phyloP scores from a whole-genome alignment of 1,284 basidiomycete genomes.

The Puccinia novopanici region DNA sequence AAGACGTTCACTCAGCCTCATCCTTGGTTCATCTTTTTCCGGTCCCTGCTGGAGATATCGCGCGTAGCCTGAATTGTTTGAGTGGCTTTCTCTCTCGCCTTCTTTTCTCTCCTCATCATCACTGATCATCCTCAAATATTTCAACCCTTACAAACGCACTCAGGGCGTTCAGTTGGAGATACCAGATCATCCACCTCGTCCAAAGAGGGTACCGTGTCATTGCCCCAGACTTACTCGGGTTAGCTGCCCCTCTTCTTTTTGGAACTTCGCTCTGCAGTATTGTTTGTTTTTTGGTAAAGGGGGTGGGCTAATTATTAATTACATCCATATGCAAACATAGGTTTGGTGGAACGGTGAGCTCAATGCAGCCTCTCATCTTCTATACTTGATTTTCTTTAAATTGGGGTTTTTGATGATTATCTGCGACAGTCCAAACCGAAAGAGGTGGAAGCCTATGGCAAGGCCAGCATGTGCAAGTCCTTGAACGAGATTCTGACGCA shows the following conservation, averaged over 20 bases:
- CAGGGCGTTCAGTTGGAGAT: constrained; percentile 43
- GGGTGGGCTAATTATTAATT: not conserved
- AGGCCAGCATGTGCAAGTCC: constrained; percentile 20
- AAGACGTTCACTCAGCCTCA: too few relatives aligned
- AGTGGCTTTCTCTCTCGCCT: not conserved
- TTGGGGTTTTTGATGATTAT: not conserved
- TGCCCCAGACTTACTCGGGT: constrained; percentile 44
- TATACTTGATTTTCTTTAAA: not conserved
- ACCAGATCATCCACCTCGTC: constrained; percentile 35
- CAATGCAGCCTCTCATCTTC: not conserved
- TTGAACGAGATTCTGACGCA: constrained; percentile 32
- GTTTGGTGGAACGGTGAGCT: constrained; percentile 41
- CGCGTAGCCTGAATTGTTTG: constrained; percentile 32
- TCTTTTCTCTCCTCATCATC: not conserved
- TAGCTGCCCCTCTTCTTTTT: not conserved
- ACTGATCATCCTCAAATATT: not conserved
- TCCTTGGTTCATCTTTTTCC: too few relatives aligned
- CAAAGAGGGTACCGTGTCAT: constrained; percentile 33
- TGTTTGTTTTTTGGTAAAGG: not conserved
- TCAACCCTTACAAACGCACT: not conserved
- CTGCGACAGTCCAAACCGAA: constrained; percentile 29
- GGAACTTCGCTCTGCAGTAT: not conserved
- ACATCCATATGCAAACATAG: not conserved
- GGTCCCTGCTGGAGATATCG: not conserved
- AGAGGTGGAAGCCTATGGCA: constrained; percentile 22